Conservation (phyloP, 805 yeast species). For the Kodamaea neixiangensis region DNA sequence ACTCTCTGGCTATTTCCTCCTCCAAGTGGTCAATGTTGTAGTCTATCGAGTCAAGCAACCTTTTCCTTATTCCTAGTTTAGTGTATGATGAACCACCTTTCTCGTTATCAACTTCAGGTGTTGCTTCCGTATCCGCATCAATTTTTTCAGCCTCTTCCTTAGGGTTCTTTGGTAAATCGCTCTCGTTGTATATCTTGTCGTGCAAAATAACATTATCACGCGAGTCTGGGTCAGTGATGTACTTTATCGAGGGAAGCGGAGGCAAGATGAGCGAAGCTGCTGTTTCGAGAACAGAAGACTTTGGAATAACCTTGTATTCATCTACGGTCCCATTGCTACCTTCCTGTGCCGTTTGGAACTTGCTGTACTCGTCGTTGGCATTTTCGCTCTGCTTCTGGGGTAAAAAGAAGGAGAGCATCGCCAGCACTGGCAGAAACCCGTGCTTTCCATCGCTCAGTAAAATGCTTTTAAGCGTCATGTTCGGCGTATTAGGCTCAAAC, state of each 20-base stretch:
- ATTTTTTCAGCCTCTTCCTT: neutral
- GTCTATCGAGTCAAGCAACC: constrained; percentile 28
- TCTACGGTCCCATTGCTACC: constrained; percentile 13
- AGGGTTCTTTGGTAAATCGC: constrained; percentile 54
- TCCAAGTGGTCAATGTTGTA: constrained; percentile 51
- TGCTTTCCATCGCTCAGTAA: constrained; percentile 18
- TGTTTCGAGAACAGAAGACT: constrained; percentile 74
- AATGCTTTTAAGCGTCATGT: constrained; percentile 5
- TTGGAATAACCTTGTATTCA: constrained; percentile 46
- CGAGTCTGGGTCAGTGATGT: constrained; percentile 63
- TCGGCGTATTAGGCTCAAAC: neutral
- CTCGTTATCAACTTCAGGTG: neutral
- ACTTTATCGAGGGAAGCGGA: constrained; percentile 72
- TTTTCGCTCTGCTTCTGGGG: constrained; percentile 43
- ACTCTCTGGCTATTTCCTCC: constrained; percentile 83
- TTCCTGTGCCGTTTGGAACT: constrained; percentile 14
- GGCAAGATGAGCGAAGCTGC: constrained; percentile 78
- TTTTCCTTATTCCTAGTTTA: constrained; percentile 16
- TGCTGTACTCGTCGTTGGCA: constrained; percentile 15
- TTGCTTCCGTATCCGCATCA: neutral
- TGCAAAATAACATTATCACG: constrained; percentile 75
- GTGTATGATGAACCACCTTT: constrained; percentile 11
- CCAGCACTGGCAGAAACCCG: constrained; percentile 32
- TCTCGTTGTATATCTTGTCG: constrained; percentile 70
- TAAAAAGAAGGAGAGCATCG: constrained; percentile 40